Evolutionary conservation across 129 eudicot species (phyloP), one percentile per base, ranked within the genome.

Genomic region (Oenanthe sinensis): DNA sequence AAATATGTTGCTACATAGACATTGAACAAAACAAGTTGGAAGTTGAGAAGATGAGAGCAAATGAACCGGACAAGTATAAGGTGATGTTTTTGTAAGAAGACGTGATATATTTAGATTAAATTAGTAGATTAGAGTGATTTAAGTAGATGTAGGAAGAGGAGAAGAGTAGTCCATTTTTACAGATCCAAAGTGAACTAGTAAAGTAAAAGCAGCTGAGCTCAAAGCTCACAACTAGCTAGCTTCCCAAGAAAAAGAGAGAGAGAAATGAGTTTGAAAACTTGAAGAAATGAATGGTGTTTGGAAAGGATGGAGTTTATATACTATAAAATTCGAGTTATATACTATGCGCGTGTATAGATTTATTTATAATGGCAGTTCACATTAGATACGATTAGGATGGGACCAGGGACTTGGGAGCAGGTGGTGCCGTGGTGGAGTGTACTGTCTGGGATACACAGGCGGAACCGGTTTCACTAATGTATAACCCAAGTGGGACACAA

Each of bases 181-280:
- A 60, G 68, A 60, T 60, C 68, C 68, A 60, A 60, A 60, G 68
- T 60, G 68, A 8, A 58, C 30, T 0, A 60, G 68, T n/a, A 60
- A 60, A 60, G 68, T 60, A 60, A 60, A 60, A 60, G 68, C 68
- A 60, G 68, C 68, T 8, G 68, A 60, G 9, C 65, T 58, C 65
- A 58, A 58, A 58, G 65, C 65, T 58, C 65, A 58, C 30, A 58
- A 60, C 6, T 2, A 60, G 30, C 65, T 60, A 60, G 68, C 3
- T 60, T 60, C 68, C 68, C 68, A 10, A 60, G 68, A 78, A 79
- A 70, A 82, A 90, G 89, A 87, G 89, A 89, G 96, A 90, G 78
- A 82, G 77, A 84, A 48, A 75, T 79, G 55, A 78, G 17, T 44
- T 62, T 36, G 68, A 60, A 58, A 58, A 58, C 65, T 22, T 22